Evolutionary conservation across 1,284 basidiomycete genomes (phyloP).

Genomic region (Ustilago tritici): DNA sequence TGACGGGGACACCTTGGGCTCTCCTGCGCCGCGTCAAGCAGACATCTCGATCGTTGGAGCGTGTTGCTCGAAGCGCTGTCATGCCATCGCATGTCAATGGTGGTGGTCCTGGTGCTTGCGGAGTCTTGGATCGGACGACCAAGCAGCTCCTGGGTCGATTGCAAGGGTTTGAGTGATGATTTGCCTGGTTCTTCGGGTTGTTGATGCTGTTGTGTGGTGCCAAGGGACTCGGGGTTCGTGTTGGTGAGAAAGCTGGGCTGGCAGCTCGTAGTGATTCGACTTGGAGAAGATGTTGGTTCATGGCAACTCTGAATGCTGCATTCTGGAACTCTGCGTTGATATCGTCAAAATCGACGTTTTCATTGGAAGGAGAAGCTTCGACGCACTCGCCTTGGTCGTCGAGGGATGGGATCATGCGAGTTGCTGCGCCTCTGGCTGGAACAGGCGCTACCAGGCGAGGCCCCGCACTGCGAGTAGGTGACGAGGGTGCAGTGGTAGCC

Average conservation of each 20-base stretch:
- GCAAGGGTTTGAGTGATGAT: neutral
- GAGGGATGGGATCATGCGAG: conserved; percentile 12
- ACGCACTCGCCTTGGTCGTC: conserved; percentile 20
- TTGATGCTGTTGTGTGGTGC: conserved; percentile 10
- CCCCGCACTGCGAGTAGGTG: conserved; percentile 5
- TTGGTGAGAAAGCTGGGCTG: neutral
- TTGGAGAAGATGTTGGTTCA: conserved; percentile 2
- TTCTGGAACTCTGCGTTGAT: conserved; percentile 34
- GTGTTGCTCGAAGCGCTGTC: conserved; percentile 16
- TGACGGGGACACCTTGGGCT: conserved; percentile 37
- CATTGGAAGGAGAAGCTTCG: conserved; percentile 26
- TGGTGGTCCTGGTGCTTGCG: conserved; percentile 33
- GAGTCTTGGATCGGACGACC: conserved; percentile 33
- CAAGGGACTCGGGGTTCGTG: conserved; percentile 16
- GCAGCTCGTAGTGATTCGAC: neutral
- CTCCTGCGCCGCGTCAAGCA: conserved; percentile 20
- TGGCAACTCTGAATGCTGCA: conserved; percentile 21
- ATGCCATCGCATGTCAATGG: conserved; percentile 24
- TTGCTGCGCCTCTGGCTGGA: conserved; percentile 25
- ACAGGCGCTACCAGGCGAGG: conserved; percentile 36
- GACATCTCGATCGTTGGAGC: conserved; percentile 26
- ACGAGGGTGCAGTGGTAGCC: neutral
- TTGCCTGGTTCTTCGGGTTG: conserved; percentile 4
- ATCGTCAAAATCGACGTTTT: conserved; percentile 35
- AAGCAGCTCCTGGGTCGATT: conserved; percentile 35